Evolutionary conservation across 2,329 filamentous ascomycete genomes (phyloP).

Genomic region (Metarhizium anisopliae): DNA sequence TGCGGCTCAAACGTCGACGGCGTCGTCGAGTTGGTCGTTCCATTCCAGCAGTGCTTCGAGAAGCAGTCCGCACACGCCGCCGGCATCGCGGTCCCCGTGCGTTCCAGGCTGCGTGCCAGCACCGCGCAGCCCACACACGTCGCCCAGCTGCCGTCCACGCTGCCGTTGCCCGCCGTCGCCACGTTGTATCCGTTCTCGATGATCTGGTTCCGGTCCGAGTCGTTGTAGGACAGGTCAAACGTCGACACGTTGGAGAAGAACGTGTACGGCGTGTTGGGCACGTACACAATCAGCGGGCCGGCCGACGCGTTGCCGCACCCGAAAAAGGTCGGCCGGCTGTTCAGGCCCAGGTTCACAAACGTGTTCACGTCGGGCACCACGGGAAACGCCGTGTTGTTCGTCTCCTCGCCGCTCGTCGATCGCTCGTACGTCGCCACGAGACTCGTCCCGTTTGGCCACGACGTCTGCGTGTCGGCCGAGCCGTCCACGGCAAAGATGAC

Average conservation of each 20-base stretch:
- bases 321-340: conserved; percentile 69
- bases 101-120: conserved; percentile 58
- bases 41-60: conserved; percentile 75
- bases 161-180: conserved; percentile 69
- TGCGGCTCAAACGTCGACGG: background rate
- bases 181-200: conserved; percentile 74
- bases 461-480: conserved; percentile 59
- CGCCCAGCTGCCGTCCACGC: conserved; percentile 61
- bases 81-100: conserved; percentile 57
- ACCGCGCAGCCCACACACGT: conserved; percentile 76
- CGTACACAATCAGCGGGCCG: conserved; percentile 64
- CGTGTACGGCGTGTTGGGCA: conserved; percentile 73
- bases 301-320: conserved; percentile 50
- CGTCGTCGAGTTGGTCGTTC: conserved; percentile 21
- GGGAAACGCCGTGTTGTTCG: conserved; percentile 65
- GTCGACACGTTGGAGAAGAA: conserved; percentile 66
- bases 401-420: conserved; percentile 21
- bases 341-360: conserved; percentile 68
- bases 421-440: conserved; percentile 67
- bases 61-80: conserved; percentile 67
- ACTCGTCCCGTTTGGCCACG: conserved; percentile 71
- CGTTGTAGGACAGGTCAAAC: conserved; percentile 54
- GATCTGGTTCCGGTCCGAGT: conserved; percentile 58
- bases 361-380: conserved; percentile 65
- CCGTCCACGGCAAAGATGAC: conserved; percentile 76